Percentiles rank a stretch among this genome's conserved stretches.
Conservation (phyloP, 306 rosid genomes). For the Cicer cuneatum region DNA sequence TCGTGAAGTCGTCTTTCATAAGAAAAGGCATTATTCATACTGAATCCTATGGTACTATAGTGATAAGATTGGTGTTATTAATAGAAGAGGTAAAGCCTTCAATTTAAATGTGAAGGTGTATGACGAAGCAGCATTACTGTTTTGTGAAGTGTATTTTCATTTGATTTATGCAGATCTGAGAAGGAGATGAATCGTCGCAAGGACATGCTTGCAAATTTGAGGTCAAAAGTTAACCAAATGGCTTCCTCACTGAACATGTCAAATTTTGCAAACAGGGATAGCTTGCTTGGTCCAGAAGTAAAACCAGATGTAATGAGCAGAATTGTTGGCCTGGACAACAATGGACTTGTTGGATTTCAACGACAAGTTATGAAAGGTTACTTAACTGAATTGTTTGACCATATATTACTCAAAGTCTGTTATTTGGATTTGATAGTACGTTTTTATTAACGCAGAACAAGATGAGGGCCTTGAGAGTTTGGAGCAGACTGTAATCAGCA, state of each 20-base stretch:
- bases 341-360: conserved; percentile 80
- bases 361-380: conserved; percentile 84
- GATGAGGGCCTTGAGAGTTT: conserved; percentile 87
- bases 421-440: conserved; percentile 37
- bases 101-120: conserved; percentile 19
- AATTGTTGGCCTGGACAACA: conserved; percentile 78
- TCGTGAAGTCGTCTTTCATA: too few species aligned
- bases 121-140: conserved; percentile 18
- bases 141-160: conserved; percentile 39
- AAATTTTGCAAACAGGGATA: conserved; percentile 77
- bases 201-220: conserved; percentile 77
- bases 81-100: conserved; percentile 21
- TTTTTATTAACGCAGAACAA: conserved; percentile 71
- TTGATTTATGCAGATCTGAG: conserved; percentile 61
- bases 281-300: conserved; percentile 88
- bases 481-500: conserved; percentile 78
- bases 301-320: conserved; percentile 74
- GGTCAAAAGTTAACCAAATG: conserved; percentile 81
- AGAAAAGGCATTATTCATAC: too few species aligned
- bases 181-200: conserved; percentile 92
- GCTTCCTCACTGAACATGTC: conserved; percentile 78
- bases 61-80: neutral
- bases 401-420: conserved; percentile 25
- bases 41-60: neutral
- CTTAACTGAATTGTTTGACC: conserved; percentile 36